Base-by-base conservation (phyloP, 305 asterid genomes). In the Fraxinus baroniana region DNA sequence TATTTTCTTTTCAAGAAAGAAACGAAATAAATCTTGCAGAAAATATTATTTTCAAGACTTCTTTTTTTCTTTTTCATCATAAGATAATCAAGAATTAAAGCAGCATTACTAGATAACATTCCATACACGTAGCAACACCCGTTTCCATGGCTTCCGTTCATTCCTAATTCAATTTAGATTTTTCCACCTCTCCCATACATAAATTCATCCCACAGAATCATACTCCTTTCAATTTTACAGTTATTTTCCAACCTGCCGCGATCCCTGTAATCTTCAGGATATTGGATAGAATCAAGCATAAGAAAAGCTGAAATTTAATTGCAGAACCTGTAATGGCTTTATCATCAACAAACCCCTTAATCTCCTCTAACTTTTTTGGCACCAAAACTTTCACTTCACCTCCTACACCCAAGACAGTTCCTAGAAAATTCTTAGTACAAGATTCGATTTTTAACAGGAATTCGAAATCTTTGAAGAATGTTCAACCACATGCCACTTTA, bases 381-480 rank as follows among this genome's bases (percentile, higher is more conserved):
- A 76, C 89, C 68, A 95, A 89, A 83, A 79, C 90, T 83, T 92
- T 88, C 76, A 82, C 89, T 15, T 88, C 94, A 49, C 83, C 95
- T 24, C 97, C 94, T 24, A 92, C 95, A 3, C 95, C 97, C 62
- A 93, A 92, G 87, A 90, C 94, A 17, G 79, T 86, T 12, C 92
- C 91, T 24, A 87, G 91, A 79, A 95, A 80, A 82, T 74, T 87
- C 78, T 4, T 85, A 9, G 77, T 88, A 3, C 87, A 94, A 5
- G 88, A 85, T 87, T 90, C 98, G 71, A 26, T 92, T 36, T 89
- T 91, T 9, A 83, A 78, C 55, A 89, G 62, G 24, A 83, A 87
- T 76, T 78, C 89, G 62, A 79, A 82, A 26, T 84, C 84, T 73
- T 84, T 87, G 13, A 89, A 76, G 71, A 82, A 52, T 35, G 57